phyloP scores from a whole-genome alignment of 2,329 filamentous ascomycete genomes.

The Metarhizium brunneum region DNA sequence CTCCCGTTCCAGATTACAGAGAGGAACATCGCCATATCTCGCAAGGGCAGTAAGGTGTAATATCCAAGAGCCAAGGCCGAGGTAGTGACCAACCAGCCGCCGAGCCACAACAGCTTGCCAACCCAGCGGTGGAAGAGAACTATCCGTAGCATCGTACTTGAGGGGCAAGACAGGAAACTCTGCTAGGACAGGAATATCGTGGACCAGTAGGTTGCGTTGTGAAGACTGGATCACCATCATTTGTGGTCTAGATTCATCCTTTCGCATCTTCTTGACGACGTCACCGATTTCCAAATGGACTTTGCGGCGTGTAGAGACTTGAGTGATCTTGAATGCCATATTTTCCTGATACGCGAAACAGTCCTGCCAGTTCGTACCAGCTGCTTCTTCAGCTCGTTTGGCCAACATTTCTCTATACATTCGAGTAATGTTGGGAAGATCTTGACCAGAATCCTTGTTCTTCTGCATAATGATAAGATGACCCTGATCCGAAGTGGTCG shows the following conservation, averaged over 20 bases:
- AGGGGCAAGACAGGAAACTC: slow-evolving; percentile 80
- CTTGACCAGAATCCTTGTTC: slow-evolving; percentile 65
- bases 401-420: slow-evolving; percentile 73
- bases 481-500: slow-evolving; percentile 68
- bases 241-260: slow-evolving; percentile 70
- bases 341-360: slow-evolving; percentile 82
- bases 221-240: slow-evolving; percentile 88
- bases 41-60: slow-evolving; percentile 79
- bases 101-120: slow-evolving; percentile 90
- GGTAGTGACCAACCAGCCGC: slow-evolving; percentile 77
- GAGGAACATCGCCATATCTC: slow-evolving; percentile 83
- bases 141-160: slow-evolving; percentile 74
- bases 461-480: slow-evolving; percentile 84
- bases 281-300: slow-evolving; percentile 83
- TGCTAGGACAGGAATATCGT: slow-evolving; percentile 74
- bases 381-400: slow-evolving; percentile 54
- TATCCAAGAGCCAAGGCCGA: slow-evolving; percentile 89
- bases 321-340: slow-evolving; percentile 74
- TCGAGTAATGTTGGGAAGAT: slow-evolving; percentile 81
- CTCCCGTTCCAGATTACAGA: slow-evolving; percentile 92
- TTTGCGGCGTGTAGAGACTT: slow-evolving; percentile 84
- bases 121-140: slow-evolving; percentile 78
- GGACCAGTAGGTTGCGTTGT: slow-evolving; percentile 67
- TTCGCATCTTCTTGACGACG: slow-evolving; percentile 79
- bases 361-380: slow-evolving; percentile 64